These are phyloP conservation scores for Deuterostichococcus epilithicus DNA, from an alignment of 139 green algal genomes.

Conservation along the genomic window DNA sequence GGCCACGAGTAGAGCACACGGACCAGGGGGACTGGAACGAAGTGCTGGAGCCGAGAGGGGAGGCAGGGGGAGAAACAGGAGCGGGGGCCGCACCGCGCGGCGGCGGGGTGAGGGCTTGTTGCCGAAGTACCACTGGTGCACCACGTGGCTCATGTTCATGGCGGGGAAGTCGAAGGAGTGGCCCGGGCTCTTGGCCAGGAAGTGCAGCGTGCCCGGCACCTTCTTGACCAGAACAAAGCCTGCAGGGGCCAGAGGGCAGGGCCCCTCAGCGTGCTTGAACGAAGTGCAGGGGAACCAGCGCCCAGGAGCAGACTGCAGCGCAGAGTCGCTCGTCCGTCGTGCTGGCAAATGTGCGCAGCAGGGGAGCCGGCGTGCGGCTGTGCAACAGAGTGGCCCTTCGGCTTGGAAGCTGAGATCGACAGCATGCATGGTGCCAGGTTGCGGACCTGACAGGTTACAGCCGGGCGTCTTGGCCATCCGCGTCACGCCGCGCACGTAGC, in stretches of 20 bases:
- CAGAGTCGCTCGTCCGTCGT: too few relatives aligned
- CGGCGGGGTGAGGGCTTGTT: constrained; percentile 57
- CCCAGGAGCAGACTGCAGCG: too few relatives aligned
- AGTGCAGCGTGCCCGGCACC: constrained; percentile 87
- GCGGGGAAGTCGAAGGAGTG: constrained; percentile 81
- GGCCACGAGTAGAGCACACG: too few relatives aligned
- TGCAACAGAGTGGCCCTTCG: too few relatives aligned
- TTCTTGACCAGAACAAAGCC: constrained; percentile 98
- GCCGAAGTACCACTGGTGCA: constrained; percentile 62
- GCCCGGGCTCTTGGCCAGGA: constrained; percentile 68
- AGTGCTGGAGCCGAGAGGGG: too few relatives aligned
- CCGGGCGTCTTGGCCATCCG: constrained; percentile 42
- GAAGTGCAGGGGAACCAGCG: too few relatives aligned
- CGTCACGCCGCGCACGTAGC: constrained; percentile 26
- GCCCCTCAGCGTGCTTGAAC: too few relatives aligned
- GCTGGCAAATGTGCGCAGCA: too few relatives aligned
- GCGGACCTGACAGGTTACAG: constrained; percentile 69
- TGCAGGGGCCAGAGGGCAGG: constrained; percentile 18
- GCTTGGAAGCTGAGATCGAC: too few relatives aligned
- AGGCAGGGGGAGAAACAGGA: background rate
- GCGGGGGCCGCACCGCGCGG: constrained; percentile 4
- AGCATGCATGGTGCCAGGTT: background rate
- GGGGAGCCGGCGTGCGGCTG: too few relatives aligned
- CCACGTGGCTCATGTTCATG: constrained; percentile 83
- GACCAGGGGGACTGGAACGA: too few relatives aligned